Conservation (phyloP, 345 rosid genomes). For the Rhodamnia rubescens region DNA sequence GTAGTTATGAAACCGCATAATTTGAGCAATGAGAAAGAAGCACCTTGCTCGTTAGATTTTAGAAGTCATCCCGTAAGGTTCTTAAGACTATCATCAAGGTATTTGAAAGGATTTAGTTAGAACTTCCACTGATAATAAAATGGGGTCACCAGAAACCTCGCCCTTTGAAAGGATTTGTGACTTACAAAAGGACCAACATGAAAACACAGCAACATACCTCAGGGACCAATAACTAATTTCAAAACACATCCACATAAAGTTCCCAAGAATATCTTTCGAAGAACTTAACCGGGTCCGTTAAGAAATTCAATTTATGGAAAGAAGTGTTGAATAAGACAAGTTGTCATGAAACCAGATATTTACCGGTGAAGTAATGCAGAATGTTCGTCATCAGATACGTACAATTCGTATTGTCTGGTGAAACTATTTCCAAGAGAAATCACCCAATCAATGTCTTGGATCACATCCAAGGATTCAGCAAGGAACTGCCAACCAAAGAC, state of each 20-base stretch:
- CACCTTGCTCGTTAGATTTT: background rate
- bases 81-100: background rate
- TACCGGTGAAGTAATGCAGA: conserved; percentile 90
- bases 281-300: background rate
- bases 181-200: background rate
- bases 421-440: conserved; percentile 87
- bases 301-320: background rate
- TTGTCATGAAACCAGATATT: background rate
- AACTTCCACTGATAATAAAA: background rate
- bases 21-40: background rate
- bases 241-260: background rate
- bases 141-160: background rate
- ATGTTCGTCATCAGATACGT: conserved; percentile 73
- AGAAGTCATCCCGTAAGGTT: background rate
- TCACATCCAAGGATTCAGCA: conserved; percentile 93
- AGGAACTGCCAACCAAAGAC: conserved; percentile 54
- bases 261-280: background rate
- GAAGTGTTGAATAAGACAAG: background rate
- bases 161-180: too few species aligned
- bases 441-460: conserved; percentile 75
- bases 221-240: background rate
- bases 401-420: conserved; percentile 67
- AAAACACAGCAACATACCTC: background rate
- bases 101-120: background rate
- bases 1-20: background rate